These are phyloP conservation scores for Pythium brachiatum DNA, from an alignment of 352 stramenopile genomes.

Conservation along the genomic window DNA sequence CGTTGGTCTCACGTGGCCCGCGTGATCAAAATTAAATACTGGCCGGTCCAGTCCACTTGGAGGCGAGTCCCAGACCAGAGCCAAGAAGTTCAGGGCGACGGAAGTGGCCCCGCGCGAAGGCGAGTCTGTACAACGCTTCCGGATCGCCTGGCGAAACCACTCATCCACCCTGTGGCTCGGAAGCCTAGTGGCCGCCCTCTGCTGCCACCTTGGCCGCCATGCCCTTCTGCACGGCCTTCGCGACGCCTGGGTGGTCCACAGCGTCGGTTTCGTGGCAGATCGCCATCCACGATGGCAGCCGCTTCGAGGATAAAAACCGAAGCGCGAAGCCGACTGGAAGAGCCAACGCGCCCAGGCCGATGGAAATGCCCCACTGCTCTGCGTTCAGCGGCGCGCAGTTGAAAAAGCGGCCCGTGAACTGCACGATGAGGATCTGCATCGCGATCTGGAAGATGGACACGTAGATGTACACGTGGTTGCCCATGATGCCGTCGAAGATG, in stretches of 20 bases:
- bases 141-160: neutral
- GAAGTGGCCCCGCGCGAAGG: neutral
- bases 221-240: constrained; percentile 33
- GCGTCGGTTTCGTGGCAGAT: constrained; percentile 53
- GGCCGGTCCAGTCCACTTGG: too few species aligned
- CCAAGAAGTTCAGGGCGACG: too few species aligned
- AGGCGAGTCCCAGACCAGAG: neutral
- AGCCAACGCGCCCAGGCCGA: constrained; percentile 41
- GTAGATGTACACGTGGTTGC: constrained; percentile 92
- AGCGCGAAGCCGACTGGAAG: constrained; percentile 53
- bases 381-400: constrained; percentile 50
- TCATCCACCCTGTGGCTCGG: constrained; percentile 1
- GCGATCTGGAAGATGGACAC: constrained; percentile 89
- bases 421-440: constrained; percentile 94
- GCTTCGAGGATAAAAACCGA: constrained; percentile 50
- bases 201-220: constrained; percentile 30
- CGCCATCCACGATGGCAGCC: constrained; percentile 45
- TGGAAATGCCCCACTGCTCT: constrained; percentile 53
- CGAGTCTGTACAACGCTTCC: neutral
- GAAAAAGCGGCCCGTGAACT: constrained; percentile 88
- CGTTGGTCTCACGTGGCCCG: neutral
- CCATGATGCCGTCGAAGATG: constrained; percentile 89
- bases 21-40: constrained; percentile 1
- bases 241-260: constrained; percentile 24
- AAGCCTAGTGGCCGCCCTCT: constrained; percentile 11